Evolutionary conservation across 257 asterid genomes (phyloP).

Genomic region (Marsdenia floribunda): DNA sequence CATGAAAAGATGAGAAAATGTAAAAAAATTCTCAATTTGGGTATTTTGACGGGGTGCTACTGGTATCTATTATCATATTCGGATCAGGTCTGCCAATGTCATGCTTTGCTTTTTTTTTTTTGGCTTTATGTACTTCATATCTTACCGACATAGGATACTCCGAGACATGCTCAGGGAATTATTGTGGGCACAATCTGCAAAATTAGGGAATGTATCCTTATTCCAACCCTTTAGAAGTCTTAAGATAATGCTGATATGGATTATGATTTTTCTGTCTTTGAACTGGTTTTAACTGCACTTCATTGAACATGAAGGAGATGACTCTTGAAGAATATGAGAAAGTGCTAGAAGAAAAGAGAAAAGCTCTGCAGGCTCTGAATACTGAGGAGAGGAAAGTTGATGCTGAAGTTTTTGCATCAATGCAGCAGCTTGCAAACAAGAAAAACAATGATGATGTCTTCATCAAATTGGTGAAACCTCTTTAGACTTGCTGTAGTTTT

Average conservation of each 20-base stretch:
- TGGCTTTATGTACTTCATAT: not conserved
- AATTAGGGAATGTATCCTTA: not conserved
- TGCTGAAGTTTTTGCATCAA: constrained; percentile 59
- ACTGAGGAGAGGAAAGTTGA: constrained; percentile 90
- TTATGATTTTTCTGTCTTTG: not conserved
- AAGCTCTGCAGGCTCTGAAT: constrained; percentile 59
- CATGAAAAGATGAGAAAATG: not conserved
- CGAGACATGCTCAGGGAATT: not conserved
- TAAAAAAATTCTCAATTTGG: not conserved
- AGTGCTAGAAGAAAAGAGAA: constrained; percentile 72
- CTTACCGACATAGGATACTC: not conserved
- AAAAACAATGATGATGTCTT: constrained; percentile 55
- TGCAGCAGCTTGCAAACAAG: constrained; percentile 86
- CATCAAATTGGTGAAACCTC: constrained; percentile 61
- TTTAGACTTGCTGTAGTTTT: constrained; percentile 3
- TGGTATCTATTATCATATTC: not conserved
- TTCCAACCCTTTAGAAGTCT: not conserved
- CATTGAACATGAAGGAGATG: constrained; percentile 58
- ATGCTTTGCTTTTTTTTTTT: not conserved
- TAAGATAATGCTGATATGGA: not conserved
- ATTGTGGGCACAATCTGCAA: not conserved
- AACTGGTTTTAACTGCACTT: not conserved
- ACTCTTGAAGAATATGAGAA: constrained; percentile 92
- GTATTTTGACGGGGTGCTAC: not conserved
- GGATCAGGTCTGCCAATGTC: not conserved